A percentile compares a stretch with the other conserved stretches of the same genome.
These are phyloP conservation scores for Nigrospora osmanthi DNA, from an alignment of 2,329 filamentous ascomycete genomes.

Conservation along the genomic window DNA sequence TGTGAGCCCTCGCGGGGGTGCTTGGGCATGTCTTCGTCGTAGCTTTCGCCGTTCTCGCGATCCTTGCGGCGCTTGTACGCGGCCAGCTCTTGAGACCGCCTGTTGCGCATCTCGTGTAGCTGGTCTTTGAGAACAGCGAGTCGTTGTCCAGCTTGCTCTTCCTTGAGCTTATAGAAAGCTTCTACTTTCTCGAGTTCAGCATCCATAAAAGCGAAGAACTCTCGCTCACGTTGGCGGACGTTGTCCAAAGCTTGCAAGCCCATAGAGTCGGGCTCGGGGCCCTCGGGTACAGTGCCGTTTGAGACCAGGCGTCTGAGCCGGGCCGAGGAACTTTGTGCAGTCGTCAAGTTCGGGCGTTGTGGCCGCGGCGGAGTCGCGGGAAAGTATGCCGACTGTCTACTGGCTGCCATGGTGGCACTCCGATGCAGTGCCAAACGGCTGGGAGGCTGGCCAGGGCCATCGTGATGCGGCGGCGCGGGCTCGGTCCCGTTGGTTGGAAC, in stretches of 20 bases:
- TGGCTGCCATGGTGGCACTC: slow-evolving; percentile 24
- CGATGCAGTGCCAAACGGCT: slow-evolving; percentile 22
- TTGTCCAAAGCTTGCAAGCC: slow-evolving; percentile 34
- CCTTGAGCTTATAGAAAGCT: slow-evolving; percentile 78
- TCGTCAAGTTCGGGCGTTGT: not conserved
- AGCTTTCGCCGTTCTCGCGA: slow-evolving; percentile 14
- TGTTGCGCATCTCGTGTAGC: slow-evolving; percentile 86
- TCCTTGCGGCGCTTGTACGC: slow-evolving; percentile 28
- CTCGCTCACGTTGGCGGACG: slow-evolving; percentile 65
- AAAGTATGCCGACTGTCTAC: not conserved
- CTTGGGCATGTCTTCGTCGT: not conserved
- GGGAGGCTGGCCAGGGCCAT: slow-evolving; percentile 6
- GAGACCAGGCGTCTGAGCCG: slow-evolving; percentile 33
- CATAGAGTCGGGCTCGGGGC: slow-evolving; percentile 29
- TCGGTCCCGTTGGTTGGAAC: slow-evolving; percentile 9
- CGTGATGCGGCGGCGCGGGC: too few species aligned
- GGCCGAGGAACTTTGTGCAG: slow-evolving; percentile 8
- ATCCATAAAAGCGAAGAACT: slow-evolving; percentile 84
- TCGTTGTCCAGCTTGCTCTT: slow-evolving; percentile 72
- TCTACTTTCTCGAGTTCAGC: slow-evolving; percentile 86
- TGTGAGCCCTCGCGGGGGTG: slow-evolving; percentile 11
- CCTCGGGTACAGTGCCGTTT: slow-evolving; percentile 19
- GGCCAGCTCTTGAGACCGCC: slow-evolving; percentile 65
- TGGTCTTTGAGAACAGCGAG: slow-evolving; percentile 69
- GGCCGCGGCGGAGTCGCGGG: slow-evolving; percentile 7